These are phyloP conservation scores for Adansonia rubrostipa DNA, from an alignment of 441 rosid genomes.

Conservation along the genomic window DNA sequence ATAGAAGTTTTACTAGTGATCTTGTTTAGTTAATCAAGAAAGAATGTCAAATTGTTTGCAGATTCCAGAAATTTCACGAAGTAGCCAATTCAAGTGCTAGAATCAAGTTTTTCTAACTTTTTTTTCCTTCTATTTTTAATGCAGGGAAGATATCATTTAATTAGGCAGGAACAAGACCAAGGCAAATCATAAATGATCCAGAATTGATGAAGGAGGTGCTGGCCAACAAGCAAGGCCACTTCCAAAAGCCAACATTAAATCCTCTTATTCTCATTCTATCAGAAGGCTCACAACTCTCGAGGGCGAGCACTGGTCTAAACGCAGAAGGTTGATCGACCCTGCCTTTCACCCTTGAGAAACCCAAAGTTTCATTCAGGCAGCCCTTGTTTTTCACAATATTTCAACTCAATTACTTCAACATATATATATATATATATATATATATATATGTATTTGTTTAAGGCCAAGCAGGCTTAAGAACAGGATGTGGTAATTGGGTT, in stretches of 20 bases:
- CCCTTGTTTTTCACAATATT: background rate
- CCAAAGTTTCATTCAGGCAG: constrained; percentile 39
- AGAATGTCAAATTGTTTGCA: too few relatives aligned
- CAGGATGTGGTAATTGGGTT: background rate
- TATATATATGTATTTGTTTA: background rate
- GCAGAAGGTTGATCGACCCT: constrained; percentile 47
- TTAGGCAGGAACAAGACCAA: constrained; percentile 52
- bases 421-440: too few relatives aligned
- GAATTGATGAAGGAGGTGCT: constrained; percentile 44
- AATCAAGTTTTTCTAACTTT: background rate
- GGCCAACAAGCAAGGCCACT: constrained; percentile 49
- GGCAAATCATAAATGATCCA: constrained; percentile 48
- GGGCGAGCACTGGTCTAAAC: constrained; percentile 55
- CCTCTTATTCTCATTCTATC: constrained; percentile 42
- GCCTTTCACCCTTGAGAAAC: constrained; percentile 51
- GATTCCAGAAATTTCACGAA: background rate
- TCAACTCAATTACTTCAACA: background rate
- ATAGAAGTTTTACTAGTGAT: background rate
- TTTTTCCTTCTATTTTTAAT: background rate
- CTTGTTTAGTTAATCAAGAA: too few relatives aligned
- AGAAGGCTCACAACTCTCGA: constrained; percentile 45
- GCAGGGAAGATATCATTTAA: constrained; percentile 51
- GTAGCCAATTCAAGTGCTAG: background rate
- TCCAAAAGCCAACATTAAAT: constrained; percentile 42
- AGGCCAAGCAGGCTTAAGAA: background rate